Conservation (phyloP, 139 green algal species). For the Chlamydomonas eustigma region DNA sequence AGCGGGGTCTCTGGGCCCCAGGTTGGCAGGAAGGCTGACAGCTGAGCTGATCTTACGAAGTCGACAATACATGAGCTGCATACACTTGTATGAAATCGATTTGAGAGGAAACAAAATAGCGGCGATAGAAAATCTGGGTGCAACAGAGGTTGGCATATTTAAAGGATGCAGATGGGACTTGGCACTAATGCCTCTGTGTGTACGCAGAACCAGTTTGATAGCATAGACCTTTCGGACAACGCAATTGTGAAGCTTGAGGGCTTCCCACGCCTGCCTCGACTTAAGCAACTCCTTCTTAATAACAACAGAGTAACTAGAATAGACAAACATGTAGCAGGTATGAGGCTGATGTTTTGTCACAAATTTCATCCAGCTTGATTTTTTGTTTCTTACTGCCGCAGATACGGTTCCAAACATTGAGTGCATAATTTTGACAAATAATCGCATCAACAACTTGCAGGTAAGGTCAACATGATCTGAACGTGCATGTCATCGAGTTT, state of each 20-base stretch:
- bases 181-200: background rate
- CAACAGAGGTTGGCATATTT: conserved; percentile 66
- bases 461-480: conserved; percentile 34
- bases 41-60: conserved; percentile 80
- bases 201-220: conserved; percentile 95
- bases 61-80: conserved; percentile 86
- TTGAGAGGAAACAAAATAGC: conserved; percentile 80
- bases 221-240: conserved; percentile 96
- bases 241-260: conserved; percentile 91
- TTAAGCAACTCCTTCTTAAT: conserved; percentile 82
- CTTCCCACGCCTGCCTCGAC: conserved; percentile 81
- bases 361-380: background rate
- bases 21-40: conserved; percentile 74
- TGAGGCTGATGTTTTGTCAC: background rate
- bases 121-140: conserved; percentile 90
- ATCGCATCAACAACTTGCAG: conserved; percentile 80
- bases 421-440: conserved; percentile 89
- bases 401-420: conserved; percentile 77
- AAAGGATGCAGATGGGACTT: background rate
- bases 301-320: conserved; percentile 92
- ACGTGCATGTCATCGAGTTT: background rate
- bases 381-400: conserved; percentile 27
- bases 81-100: conserved; percentile 85
- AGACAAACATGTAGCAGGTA: conserved; percentile 61
- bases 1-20: conserved; percentile 29